Evolutionary conservation across 129 eudicot genomes (phyloP).

Genomic region (Smallanthus sonchifolius): DNA sequence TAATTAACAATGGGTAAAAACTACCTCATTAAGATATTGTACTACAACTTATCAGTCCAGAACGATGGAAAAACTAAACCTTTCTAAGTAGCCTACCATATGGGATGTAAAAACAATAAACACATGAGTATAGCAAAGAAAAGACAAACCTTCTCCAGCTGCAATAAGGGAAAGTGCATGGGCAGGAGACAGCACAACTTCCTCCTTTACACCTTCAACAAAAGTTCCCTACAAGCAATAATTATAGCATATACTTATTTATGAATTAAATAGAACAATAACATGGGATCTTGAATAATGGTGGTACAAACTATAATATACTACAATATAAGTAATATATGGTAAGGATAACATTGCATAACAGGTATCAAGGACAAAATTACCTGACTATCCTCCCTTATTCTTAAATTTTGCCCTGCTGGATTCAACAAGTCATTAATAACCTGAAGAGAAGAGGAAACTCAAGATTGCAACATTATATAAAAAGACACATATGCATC

Average conservation of each 20-base stretch:
- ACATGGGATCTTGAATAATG: not conserved
- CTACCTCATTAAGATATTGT: not conserved
- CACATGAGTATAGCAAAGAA: conserved; percentile 3
- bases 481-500: not conserved
- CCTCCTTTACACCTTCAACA: conserved; percentile 94
- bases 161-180: conserved; percentile 97
- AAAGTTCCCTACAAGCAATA: conserved; percentile 69
- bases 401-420: conserved; percentile 90
- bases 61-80: not conserved
- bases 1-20: not conserved
- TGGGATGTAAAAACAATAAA: not conserved
- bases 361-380: conserved; percentile 8
- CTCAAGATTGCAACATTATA: conserved; percentile 3
- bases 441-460: conserved; percentile 53
- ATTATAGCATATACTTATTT: conserved; percentile 6
- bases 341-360: not conserved
- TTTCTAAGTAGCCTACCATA: not conserved
- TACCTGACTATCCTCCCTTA: conserved; percentile 94
- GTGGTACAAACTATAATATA: too few relatives aligned
- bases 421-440: conserved; percentile 94
- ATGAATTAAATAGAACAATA: not conserved
- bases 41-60: not conserved
- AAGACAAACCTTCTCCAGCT: conserved; percentile 80
- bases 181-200: conserved; percentile 19
- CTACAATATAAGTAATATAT: too few relatives aligned